Conservation (phyloP, 805 yeast species). For the Starmera pachycereana region DNA sequence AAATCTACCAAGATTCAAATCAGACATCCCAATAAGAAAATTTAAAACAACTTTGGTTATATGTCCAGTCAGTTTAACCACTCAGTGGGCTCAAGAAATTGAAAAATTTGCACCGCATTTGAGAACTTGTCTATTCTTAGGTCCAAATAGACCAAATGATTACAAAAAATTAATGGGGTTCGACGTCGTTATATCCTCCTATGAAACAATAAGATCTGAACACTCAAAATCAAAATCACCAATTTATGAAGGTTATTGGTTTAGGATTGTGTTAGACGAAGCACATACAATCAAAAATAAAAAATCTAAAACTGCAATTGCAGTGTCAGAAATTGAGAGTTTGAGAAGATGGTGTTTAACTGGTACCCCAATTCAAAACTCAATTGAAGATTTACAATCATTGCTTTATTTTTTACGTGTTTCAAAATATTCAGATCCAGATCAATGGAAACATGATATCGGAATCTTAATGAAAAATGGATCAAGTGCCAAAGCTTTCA, state of each 20-base stretch:
- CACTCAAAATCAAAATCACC: slow-evolving; percentile 12
- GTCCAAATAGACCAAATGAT: slow-evolving; percentile 22
- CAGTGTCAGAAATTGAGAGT: slow-evolving; percentile 31
- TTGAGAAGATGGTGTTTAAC: slow-evolving; percentile 47
- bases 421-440: slow-evolving; percentile 13
- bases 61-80: slow-evolving; percentile 64
- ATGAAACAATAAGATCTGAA: slow-evolving; percentile 42
- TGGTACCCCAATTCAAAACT: slow-evolving; percentile 58
- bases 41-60: slow-evolving; percentile 44
- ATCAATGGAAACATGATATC: slow-evolving; percentile 23
- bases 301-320: slow-evolving; percentile 34
- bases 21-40: slow-evolving; percentile 7
- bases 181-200: slow-evolving; percentile 63
- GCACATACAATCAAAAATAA: slow-evolving; percentile 52
- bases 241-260: slow-evolving; percentile 25
- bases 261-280: slow-evolving; percentile 50
- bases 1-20: slow-evolving; percentile 1
- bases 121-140: slow-evolving; percentile 46
- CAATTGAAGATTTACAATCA: slow-evolving; percentile 41
- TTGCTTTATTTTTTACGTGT: slow-evolving; percentile 34
- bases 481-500: slow-evolving; percentile 30
- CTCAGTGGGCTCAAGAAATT: slow-evolving; percentile 68
- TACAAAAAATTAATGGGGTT: slow-evolving; percentile 31
- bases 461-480: slow-evolving; percentile 26
- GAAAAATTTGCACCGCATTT: slow-evolving; percentile 37